Evolutionary conservation across 2,329 filamentous ascomycete species (phyloP), one percentile per base, ranked within the genome.

Genomic region (Rasamsonia emersonii): DNA sequence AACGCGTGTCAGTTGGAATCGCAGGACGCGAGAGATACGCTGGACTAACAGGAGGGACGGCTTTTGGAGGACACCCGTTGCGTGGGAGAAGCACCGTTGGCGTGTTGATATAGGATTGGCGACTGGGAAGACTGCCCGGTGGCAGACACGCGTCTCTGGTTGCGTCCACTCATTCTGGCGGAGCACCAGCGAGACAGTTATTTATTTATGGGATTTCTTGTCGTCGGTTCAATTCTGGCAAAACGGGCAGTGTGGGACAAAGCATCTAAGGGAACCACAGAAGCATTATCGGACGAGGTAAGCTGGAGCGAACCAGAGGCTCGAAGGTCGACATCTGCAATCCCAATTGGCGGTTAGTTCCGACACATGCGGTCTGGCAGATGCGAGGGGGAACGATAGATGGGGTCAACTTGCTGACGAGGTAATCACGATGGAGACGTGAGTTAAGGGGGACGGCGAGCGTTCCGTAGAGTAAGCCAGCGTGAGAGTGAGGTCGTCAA

Each of bases 321-420:
- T 21, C 26, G 23, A 18, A 9, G 11, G n/a, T 25, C 23, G 33
- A 30, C 17, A 25, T 26, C 30, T 26, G 30, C 11, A 19, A 30
- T 30, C 28, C 14, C 28, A 19, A 17, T n/a, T 30, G n/a, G 16
- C 7, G n/a, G 18, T n/a, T 17, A n/a, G n/a, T n/a, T n/a, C n/a
- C n/a, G n/a, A n/a, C n/a, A n/a, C 13, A 11, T 23, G 24, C 23
- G 24, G 18, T 27, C 16, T 19, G 15, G 24, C 8, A 26, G 29
- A 33, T 38, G 35, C 35, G 32, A 38, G 35, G 35, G 35, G 35
- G 29, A 15, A 18, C 11, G 25, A 20, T 36, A 24, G 20, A 16
- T 15, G 16, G 7, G 6, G 13, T 9, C 16, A 25, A 8, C 3
- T n/a, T 25, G 18, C 17, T n/a, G 24, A 18, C 20, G 16, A 14